These are phyloP conservation scores for Ceratobasidium sp. DNA, from an alignment of 1,284 basidiomycete genomes.

Conservation along the genomic window DNA sequence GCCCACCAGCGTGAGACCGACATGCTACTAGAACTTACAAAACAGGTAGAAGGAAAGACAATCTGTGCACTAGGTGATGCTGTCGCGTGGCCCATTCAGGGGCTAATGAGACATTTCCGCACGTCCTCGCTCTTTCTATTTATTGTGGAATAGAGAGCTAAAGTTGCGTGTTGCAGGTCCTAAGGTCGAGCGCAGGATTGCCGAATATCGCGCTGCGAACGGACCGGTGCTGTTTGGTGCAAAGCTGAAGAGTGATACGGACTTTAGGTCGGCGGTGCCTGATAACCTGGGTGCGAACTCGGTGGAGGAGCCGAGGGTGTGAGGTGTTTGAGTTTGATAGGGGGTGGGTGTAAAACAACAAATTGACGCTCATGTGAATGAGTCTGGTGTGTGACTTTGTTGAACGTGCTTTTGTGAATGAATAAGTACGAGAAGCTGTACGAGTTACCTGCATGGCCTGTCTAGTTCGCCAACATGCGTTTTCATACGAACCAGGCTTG, in stretches of 20 bases:
- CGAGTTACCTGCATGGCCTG: too few relatives aligned
- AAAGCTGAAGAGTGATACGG: too few relatives aligned
- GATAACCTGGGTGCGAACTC: constrained; percentile 80
- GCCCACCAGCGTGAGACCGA: constrained; percentile 95
- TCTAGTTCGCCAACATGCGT: too few relatives aligned
- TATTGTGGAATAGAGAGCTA: neutral
- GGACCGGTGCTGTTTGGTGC: constrained; percentile 93
- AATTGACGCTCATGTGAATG: too few relatives aligned
- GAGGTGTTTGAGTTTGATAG: neutral
- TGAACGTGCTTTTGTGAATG: too few relatives aligned
- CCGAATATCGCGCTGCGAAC: constrained; percentile 79
- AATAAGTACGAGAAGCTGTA: too few relatives aligned
- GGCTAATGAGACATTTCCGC: constrained; percentile 96
- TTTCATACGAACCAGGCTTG: too few relatives aligned
- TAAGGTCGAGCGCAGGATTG: constrained; percentile 89
- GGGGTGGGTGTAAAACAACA: neutral
- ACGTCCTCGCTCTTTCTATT: constrained; percentile 51
- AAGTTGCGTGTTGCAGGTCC: too few relatives aligned
- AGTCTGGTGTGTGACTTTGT: too few relatives aligned
- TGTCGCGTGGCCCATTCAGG: constrained; percentile 99
- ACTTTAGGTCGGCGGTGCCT: constrained; percentile 79
- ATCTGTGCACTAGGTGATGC: constrained; percentile 98
- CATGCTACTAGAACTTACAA: constrained; percentile 92
- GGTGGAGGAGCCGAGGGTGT: constrained; percentile 55
- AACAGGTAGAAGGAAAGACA: constrained; percentile 92